These are phyloP conservation scores for Eucalyptus fibrosa DNA, from an alignment of 345 rosid species.

Conservation along the genomic window DNA sequence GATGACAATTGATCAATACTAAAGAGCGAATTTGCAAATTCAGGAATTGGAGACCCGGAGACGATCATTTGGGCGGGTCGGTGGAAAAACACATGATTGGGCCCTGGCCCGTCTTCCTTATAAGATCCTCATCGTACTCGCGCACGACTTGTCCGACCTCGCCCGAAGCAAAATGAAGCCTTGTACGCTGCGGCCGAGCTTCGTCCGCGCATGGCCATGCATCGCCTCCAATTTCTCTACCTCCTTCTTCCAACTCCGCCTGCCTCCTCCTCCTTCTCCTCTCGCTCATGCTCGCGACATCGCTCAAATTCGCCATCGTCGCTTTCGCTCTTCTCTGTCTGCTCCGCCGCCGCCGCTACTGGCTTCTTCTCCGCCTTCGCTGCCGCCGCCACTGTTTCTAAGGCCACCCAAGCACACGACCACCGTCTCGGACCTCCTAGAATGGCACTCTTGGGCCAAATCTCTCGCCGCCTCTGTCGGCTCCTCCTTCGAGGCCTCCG, in stretches of 20 bases:
- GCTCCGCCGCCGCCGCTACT: background rate
- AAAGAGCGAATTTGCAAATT: background rate
- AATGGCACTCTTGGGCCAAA: constrained; percentile 82
- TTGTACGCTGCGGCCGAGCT: background rate
- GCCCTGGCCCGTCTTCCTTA: background rate
- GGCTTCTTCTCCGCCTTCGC: background rate
- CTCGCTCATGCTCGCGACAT: background rate
- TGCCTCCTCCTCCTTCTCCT: background rate
- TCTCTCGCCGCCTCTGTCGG: constrained; percentile 47
- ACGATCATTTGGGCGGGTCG: background rate
- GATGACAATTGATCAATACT: background rate
- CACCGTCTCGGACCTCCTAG: constrained; percentile 33
- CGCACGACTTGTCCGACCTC: background rate
- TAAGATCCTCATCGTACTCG: background rate
- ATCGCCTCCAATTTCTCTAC: background rate
- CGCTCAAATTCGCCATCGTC: background rate
- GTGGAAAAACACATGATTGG: background rate
- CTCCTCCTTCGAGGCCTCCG: constrained; percentile 22
- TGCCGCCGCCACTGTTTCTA: constrained; percentile 39
- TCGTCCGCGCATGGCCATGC: background rate
- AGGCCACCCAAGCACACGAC: constrained; percentile 28
- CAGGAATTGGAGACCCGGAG: background rate
- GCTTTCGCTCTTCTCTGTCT: background rate
- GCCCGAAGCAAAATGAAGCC: background rate
- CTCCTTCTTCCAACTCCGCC: background rate